Conservation (phyloP, 441 rosid genomes). For the Populus hybrid region DNA sequence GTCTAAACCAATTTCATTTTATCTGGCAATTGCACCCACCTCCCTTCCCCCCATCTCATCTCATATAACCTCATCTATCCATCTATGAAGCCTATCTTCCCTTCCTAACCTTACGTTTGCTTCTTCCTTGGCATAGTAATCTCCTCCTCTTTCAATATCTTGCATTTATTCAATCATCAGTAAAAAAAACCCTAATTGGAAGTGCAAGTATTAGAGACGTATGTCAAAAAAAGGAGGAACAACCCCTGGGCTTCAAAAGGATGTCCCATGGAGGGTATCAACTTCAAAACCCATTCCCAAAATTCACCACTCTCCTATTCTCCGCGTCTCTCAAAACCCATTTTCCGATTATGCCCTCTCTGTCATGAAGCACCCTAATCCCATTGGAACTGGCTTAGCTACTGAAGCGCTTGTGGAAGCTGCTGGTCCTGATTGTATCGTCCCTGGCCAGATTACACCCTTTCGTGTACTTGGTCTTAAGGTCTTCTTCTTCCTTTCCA, state of each 20-base stretch:
- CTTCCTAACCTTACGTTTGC: not conserved
- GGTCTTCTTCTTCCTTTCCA: conserved; percentile 31
- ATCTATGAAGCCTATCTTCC: not conserved
- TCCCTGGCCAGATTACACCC: conserved; percentile 82
- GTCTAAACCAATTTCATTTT: not conserved
- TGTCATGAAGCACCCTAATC: conserved; percentile 80
- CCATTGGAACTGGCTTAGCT: conserved; percentile 74
- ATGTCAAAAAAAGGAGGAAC: conserved; percentile 58
- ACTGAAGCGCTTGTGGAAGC: conserved; percentile 72
- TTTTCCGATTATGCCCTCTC: conserved; percentile 53
- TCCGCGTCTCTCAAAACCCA: conserved; percentile 53
- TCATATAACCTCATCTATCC: too few species aligned
- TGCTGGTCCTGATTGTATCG: conserved; percentile 86
- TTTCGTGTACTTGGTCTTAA: conserved; percentile 72
- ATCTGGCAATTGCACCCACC: not conserved
- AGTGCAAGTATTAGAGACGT: not conserved
- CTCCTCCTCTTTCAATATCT: not conserved
- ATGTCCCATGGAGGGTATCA: conserved; percentile 77
- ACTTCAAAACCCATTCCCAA: conserved; percentile 59
- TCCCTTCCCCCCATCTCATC: not conserved
- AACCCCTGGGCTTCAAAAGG: conserved; percentile 52
- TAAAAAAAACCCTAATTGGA: not conserved
- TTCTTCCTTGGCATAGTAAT: not conserved
- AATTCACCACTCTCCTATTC: conserved; percentile 65
- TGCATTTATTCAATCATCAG: not conserved